Percentiles rank a stretch among this genome's conserved stretches.
Conservation (phyloP, 208 protist species). For the Trypanosoma brucei region DNA sequence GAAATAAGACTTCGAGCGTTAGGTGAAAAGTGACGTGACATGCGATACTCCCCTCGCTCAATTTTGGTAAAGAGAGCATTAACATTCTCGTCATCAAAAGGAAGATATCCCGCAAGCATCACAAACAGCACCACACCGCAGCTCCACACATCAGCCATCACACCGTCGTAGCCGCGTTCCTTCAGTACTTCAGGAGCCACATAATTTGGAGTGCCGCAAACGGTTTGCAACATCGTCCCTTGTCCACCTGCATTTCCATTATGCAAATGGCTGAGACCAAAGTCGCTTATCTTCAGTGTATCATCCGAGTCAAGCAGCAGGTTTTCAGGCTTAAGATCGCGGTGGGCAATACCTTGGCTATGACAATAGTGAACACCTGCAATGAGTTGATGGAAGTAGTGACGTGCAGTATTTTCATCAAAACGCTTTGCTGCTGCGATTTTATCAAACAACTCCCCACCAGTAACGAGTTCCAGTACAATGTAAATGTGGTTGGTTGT, state of each 20-base stretch:
- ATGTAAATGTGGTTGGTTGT: constrained; percentile 88
- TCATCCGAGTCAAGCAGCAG: constrained; percentile 74
- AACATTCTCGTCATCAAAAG: constrained; percentile 90
- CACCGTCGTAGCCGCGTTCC: constrained; percentile 86
- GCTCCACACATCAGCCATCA: constrained; percentile 94
- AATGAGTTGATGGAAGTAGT: constrained; percentile 95
- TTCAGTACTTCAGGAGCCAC: constrained; percentile 91
- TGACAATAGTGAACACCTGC: constrained; percentile 90
- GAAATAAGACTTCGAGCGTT: constrained; percentile 63
- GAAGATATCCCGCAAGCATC: constrained; percentile 89
- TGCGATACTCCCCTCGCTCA: constrained; percentile 81
- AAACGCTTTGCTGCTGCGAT: constrained; percentile 80
- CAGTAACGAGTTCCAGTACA: constrained; percentile 85
- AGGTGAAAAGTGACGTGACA: constrained; percentile 65
- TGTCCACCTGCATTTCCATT: constrained; percentile 36
- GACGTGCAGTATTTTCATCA: constrained; percentile 70
- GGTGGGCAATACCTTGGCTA: constrained; percentile 77
- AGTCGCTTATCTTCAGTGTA: constrained; percentile 87
- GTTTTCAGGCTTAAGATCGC: constrained; percentile 91
- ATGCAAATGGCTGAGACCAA: constrained; percentile 87
- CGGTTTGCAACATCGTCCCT: constrained; percentile 74
- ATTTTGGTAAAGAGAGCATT: constrained; percentile 91
- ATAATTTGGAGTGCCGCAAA: constrained; percentile 89
- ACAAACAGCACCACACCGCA: constrained; percentile 94
- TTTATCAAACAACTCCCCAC: constrained; percentile 92